Evolutionary conservation across 2,329 filamentous ascomycete genomes (phyloP), one percentile per base, ranked within the genome.

Genomic region (Ophiostoma montium): DNA sequence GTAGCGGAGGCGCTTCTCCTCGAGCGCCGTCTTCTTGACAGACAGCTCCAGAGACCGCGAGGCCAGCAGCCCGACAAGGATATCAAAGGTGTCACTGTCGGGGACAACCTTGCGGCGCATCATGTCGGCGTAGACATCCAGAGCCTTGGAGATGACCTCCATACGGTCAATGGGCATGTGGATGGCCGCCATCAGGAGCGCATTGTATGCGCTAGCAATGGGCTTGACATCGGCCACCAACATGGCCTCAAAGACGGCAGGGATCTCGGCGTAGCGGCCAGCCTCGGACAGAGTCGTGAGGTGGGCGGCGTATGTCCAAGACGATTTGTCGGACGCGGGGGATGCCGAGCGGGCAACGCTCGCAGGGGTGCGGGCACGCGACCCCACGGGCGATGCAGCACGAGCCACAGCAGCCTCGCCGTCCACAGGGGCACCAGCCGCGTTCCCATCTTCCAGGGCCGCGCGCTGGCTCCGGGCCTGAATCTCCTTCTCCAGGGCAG

Each of bases 51-150:
- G 72, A 35, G 87, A 88, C 55, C 88, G 81, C 13, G 80, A 76
- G 16, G 89, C 84, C 47, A 98, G 72, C 35, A 95, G 71, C 51
- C 84, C 80, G 49, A 98, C 84, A 16, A 98, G 71, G 32, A 88
- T 88, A 60, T 87, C 80, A 66, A 94, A 96, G 0, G 90, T 96
- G 50, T 84, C 78, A 48, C 81, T 80, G 62, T 95, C 83, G 8
- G 90, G 89, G 18, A 76, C 69, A 21, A 96, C 82, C 57, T 82
- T 83, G 55, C 89, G 84, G 56, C 83, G 80, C 57, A 95, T 79
- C 92, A 98, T 96, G 62, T 96, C 89, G 15, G 88, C 84, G 64
- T 96, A 98, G 47, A 98, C 85, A 67, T 95, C 89, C 47, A 96
- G 74, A 5, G 87, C 88, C 69, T 94, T 94, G 53, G 87, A 83